These are phyloP conservation scores for Ramalina intermedia DNA, from an alignment of 495 filamentous ascomycete species.

Conservation along the genomic window DNA sequence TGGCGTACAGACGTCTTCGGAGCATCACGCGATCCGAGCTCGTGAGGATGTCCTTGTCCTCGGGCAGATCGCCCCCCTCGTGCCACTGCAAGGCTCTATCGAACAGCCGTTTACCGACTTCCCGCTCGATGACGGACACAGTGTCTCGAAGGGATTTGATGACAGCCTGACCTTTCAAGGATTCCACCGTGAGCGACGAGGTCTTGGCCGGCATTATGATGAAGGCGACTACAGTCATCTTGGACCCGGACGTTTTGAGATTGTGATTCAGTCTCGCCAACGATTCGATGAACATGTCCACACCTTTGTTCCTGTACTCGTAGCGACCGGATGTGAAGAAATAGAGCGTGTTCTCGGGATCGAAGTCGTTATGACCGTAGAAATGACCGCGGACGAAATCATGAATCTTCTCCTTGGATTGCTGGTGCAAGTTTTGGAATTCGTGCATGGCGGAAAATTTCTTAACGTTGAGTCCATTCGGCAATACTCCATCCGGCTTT, in stretches of 20 bases:
- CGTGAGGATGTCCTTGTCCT: conserved; percentile 87
- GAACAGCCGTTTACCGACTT: conserved; percentile 85
- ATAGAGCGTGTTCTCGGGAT: conserved; percentile 93
- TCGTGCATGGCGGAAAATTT: conserved; percentile 98
- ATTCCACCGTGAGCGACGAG: conserved; percentile 88
- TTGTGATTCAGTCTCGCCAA: conserved; percentile 87
- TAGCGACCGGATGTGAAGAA: conserved; percentile 95
- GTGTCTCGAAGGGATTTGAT: conserved; percentile 93
- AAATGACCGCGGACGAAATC: conserved; percentile 98
- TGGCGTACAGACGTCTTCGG: conserved; percentile 79
- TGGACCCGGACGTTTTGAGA: conserved; percentile 70
- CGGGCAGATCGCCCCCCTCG: conserved; percentile 81
- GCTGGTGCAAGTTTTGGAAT: conserved; percentile 95
- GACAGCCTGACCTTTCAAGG: conserved; percentile 89
- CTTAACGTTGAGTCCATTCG: conserved; percentile 95
- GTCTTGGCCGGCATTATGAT: conserved; percentile 98
- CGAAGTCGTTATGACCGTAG: conserved; percentile 95
- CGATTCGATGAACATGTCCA: conserved; percentile 98
- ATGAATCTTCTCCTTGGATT: conserved; percentile 92
- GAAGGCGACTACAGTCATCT: conserved; percentile 94
- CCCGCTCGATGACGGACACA: conserved; percentile 73
- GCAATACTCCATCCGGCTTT: conserved; percentile 91
- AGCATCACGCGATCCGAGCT: conserved; percentile 87
- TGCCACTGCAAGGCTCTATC: conserved; percentile 88
- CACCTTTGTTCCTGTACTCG: conserved; percentile 95